A percentile compares a stretch with the other conserved stretches of the same genome.
phyloP scores from a whole-genome alignment of 2,329 filamentous ascomycete genomes.

The Ophiobolus disseminans region DNA sequence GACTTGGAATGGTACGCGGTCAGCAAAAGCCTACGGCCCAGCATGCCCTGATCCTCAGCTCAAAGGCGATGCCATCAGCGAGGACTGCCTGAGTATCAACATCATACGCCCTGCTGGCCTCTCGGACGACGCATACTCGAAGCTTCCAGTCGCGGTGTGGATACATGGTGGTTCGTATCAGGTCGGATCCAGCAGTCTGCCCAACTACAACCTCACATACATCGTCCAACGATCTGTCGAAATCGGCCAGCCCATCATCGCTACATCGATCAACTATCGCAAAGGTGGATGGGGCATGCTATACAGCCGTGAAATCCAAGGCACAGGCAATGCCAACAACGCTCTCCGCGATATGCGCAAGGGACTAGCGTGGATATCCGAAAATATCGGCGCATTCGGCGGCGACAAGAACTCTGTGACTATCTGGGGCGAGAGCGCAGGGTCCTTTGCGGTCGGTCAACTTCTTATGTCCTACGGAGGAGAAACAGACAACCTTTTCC shows the following conservation, averaged over 20 bases:
- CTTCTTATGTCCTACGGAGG: conserved; percentile 45
- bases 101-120: conserved; percentile 62
- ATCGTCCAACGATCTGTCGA: conserved; percentile 59
- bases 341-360: conserved; percentile 53
- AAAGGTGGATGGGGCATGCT: conserved; percentile 75
- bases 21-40: conserved; percentile 52
- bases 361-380: conserved; percentile 55
- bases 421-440: conserved; percentile 56
- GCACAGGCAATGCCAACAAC: conserved; percentile 55
- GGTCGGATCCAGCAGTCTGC: conserved; percentile 52
- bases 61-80: conserved; percentile 46
- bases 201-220: conserved; percentile 68
- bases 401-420: conserved; percentile 52
- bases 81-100: conserved; percentile 70
- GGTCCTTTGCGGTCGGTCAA: conserved; percentile 51
- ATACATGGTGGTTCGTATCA: conserved; percentile 60
- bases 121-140: conserved; percentile 40
- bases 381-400: conserved; percentile 54
- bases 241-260: conserved; percentile 46
- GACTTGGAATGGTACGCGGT: conserved; percentile 49
- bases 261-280: conserved; percentile 53
- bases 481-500: conserved; percentile 44
- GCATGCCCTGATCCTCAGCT: conserved; percentile 48
- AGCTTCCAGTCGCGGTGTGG: conserved; percentile 67
- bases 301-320: conserved; percentile 55